These are phyloP conservation scores for Eleusine coracana DNA, from an alignment of 176 grass and related monocot species.

Conservation along the genomic window DNA sequence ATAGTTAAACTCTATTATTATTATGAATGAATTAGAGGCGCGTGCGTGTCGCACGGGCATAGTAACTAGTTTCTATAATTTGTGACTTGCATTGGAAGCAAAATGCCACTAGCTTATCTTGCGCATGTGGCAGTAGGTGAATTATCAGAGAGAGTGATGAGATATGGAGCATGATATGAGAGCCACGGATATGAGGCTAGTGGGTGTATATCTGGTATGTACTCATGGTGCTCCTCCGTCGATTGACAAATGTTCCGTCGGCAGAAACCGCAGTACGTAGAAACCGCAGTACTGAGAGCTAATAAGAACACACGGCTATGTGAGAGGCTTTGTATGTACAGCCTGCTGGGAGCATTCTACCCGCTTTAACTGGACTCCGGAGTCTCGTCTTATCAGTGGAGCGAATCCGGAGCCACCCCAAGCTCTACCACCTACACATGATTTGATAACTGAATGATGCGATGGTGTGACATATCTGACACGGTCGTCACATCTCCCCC, in stretches of 20 bases:
- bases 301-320: background rate
- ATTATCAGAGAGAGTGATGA: no score
- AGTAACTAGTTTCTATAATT: no score
- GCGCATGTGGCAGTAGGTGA: no score
- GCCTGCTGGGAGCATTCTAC: no score
- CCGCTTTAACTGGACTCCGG: constrained; percentile 4
- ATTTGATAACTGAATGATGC: constrained; percentile 9
- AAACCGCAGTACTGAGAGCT: constrained; percentile 4
- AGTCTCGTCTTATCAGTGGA: background rate
- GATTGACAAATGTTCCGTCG: constrained; percentile 28
- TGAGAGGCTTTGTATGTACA: background rate
- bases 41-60: no score
- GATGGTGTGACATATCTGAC: background rate
- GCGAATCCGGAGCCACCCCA: no score
- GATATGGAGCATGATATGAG: background rate
- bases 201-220: constrained; percentile 27
- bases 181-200: background rate
- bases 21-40: no score
- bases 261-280: constrained; percentile 43
- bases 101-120: no score
- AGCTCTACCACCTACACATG: background rate
- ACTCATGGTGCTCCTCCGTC: constrained; percentile 26
- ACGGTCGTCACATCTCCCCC: no score
- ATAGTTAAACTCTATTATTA: no score
- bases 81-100: no score